phyloP scores from a whole-genome alignment of 2,329 filamentous ascomycete species.

The Ophiostoma sp. region DNA sequence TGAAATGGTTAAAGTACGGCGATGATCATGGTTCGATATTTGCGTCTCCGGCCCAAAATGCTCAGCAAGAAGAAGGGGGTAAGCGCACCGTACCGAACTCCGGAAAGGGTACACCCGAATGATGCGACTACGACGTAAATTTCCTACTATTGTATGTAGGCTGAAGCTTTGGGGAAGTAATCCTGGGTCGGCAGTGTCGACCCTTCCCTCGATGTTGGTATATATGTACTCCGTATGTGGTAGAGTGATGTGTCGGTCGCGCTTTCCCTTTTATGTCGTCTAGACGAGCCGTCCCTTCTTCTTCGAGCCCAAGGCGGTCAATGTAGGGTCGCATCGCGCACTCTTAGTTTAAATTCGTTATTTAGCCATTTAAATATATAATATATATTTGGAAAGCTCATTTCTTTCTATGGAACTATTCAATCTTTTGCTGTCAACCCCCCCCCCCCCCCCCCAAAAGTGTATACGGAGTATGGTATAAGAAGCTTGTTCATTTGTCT shows the following conservation, averaged over 20 bases:
- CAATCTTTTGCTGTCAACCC: no score
- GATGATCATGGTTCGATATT: slow-evolving; percentile 1
- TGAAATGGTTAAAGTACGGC: neutral
- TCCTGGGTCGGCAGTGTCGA: neutral
- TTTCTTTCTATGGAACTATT: no score
- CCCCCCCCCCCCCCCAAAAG: no score
- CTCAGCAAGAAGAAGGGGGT: neutral
- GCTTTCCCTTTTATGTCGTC: neutral
- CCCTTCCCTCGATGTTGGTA: neutral
- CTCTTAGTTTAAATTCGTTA: neutral
- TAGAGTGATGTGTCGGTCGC: slow-evolving; percentile 1
- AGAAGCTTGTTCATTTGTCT: neutral
- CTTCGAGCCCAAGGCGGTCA: slow-evolving; percentile 5
- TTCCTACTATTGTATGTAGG: neutral
- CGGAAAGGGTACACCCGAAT: neutral
- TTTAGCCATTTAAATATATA: neutral
- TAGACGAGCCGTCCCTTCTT: slow-evolving; percentile 13
- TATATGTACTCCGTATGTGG: neutral
- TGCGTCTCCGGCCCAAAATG: neutral
- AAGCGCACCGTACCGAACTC: no score
- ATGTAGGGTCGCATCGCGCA: neutral
- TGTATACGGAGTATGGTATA: no score
- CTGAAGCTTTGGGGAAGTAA: neutral
- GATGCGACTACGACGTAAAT: neutral
- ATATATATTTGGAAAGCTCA: neutral